These are phyloP conservation scores for Nitzschia putrida DNA, from an alignment of 108 stramenopile genomes.

Conservation along the genomic window DNA sequence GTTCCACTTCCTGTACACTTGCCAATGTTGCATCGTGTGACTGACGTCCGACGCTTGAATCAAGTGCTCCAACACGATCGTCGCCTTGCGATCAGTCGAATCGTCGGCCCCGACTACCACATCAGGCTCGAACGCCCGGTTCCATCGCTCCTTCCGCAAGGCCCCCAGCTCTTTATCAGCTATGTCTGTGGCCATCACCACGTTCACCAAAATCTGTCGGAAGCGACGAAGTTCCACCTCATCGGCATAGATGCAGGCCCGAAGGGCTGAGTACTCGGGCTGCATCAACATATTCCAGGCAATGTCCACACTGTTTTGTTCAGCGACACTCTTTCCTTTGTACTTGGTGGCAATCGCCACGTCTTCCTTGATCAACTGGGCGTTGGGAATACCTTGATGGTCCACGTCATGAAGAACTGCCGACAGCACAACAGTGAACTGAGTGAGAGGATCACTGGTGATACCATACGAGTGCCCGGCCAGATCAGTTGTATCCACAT, in stretches of 20 bases:
- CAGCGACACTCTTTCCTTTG: constrained; percentile 46
- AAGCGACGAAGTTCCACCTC: constrained; percentile 4
- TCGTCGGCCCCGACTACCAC: neutral
- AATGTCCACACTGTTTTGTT: constrained; percentile 44
- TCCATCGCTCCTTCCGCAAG: constrained; percentile 15
- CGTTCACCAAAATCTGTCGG: constrained; percentile 16
- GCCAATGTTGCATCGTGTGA: constrained; percentile 29
- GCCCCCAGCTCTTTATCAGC: constrained; percentile 10
- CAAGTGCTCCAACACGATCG: constrained; percentile 24
- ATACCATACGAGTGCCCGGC: constrained; percentile 39
- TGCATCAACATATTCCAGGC: constrained; percentile 50
- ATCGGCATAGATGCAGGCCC: neutral
- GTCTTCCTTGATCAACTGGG: constrained; percentile 44
- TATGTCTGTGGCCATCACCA: constrained; percentile 16
- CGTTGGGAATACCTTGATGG: constrained; percentile 48
- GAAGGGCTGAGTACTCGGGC: constrained; percentile 8
- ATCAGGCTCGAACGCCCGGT: constrained; percentile 15
- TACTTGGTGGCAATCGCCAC: constrained; percentile 27
- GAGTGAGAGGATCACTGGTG: constrained; percentile 47
- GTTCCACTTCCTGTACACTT: constrained; percentile 22
- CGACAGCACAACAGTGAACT: constrained; percentile 49
- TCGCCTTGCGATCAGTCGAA: constrained; percentile 8
- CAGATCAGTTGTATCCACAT: constrained; percentile 12
- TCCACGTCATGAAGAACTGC: constrained; percentile 55
- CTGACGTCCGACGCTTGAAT: constrained; percentile 24